A percentile compares a stretch with the other conserved stretches of the same genome.
phyloP scores from a whole-genome alignment of 2,329 filamentous ascomycete genomes.

The Myriosclerotinia curreyana region DNA sequence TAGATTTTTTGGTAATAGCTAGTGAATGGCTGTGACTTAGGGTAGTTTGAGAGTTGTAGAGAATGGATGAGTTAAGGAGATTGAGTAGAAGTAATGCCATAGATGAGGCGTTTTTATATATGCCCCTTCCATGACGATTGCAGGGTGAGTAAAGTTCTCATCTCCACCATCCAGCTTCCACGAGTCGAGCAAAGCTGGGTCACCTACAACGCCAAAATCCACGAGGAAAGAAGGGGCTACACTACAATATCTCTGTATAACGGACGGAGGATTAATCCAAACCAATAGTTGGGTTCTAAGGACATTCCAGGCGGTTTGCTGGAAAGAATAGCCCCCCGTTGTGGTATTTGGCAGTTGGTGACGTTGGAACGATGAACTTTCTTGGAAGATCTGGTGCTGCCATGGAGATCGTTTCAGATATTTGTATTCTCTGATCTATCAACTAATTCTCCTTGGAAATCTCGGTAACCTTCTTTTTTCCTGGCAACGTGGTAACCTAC shows the following conservation, averaged over 20 bases:
- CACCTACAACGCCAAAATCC: neutral
- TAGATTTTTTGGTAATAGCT: neutral
- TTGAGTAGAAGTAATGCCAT: neutral
- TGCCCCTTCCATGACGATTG: neutral
- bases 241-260: neutral
- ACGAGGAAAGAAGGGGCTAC: neutral
- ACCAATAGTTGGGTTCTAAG: neutral
- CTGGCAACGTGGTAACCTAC: neutral
- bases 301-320: neutral
- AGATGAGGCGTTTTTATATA: neutral
- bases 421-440: no score
- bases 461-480: neutral
- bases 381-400: slow-evolving; percentile 1
- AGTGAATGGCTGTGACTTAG: neutral
- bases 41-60: neutral
- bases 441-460: neutral
- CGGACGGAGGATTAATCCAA: neutral
- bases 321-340: neutral
- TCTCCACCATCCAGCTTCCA: slow-evolving; percentile 7
- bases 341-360: neutral
- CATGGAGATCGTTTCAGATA: neutral
- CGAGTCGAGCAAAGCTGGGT: neutral
- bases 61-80: neutral
- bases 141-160: neutral
- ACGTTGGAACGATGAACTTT: neutral